These are phyloP conservation scores for Reutealis trisperma DNA, from an alignment of 345 rosid species.

Conservation along the genomic window DNA sequence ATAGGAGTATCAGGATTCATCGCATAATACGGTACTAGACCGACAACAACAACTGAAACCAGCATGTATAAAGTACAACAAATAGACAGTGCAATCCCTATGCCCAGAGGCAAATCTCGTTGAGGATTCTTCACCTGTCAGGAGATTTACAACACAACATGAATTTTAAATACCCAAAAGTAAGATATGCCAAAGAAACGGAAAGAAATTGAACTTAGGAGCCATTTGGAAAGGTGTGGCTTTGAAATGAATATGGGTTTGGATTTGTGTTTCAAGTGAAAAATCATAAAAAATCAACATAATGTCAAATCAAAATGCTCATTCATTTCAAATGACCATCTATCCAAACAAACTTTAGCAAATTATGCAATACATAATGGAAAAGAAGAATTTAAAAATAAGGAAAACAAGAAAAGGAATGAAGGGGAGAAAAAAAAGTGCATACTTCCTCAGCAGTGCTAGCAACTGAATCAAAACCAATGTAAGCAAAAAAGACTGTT, in stretches of 20 bases:
- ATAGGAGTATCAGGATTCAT: slow-evolving; percentile 99
- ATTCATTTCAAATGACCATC: too few species aligned
- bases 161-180: slow-evolving; percentile 9
- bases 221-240: too few species aligned
- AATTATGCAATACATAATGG: neutral
- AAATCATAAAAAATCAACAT: too few species aligned
- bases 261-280: too few species aligned
- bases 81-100: slow-evolving; percentile 75
- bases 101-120: slow-evolving; percentile 92
- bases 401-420: neutral
- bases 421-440: neutral
- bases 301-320: too few species aligned
- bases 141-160: slow-evolving; percentile 12
- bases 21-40: slow-evolving; percentile 87
- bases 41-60: slow-evolving; percentile 87
- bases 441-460: slow-evolving; percentile 98
- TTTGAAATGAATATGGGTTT: too few species aligned
- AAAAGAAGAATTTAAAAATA: neutral
- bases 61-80: slow-evolving; percentile 94
- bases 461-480: slow-evolving; percentile 98
- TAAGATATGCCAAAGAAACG: slow-evolving; percentile 7
- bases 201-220: neutral
- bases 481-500: slow-evolving; percentile 89
- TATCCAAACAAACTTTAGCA: too few species aligned
- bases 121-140: slow-evolving; percentile 96